Conservation (phyloP, 2,329 filamentous ascomycete species). For the Clarireedia monteithiana region DNA sequence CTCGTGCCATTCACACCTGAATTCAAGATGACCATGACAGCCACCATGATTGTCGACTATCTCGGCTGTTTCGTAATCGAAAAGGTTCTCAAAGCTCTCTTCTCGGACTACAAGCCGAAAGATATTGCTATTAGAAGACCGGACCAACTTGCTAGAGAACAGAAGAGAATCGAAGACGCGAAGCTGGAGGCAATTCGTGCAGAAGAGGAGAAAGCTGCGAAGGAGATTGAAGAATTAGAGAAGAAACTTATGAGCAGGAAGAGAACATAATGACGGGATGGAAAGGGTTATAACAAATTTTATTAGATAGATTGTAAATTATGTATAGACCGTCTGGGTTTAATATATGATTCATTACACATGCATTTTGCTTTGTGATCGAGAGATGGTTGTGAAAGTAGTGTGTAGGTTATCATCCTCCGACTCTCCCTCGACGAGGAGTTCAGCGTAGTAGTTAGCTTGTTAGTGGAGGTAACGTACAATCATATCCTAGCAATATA, state of each 20-base stretch:
- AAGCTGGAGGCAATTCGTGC: constrained; percentile 39
- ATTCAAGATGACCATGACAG: constrained; percentile 82
- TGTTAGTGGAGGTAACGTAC: too few relatives aligned
- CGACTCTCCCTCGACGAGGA: too few relatives aligned
- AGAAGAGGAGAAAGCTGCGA: constrained; percentile 44
- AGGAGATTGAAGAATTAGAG: constrained; percentile 50
- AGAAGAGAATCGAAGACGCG: constrained; percentile 55
- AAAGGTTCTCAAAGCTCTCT: constrained; percentile 72
- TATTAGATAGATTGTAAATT: too few relatives aligned
- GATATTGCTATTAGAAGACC: constrained; percentile 83
- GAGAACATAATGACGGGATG: neutral
- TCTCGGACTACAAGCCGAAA: constrained; percentile 87
- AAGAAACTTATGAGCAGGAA: constrained; percentile 39
- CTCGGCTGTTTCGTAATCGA: constrained; percentile 82
- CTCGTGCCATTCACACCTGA: constrained; percentile 83
- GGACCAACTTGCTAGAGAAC: constrained; percentile 77
- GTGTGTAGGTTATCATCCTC: too few relatives aligned
- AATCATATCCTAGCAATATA: too few relatives aligned
- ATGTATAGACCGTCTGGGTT: too few relatives aligned
- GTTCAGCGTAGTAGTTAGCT: too few relatives aligned
- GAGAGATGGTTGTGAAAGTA: too few relatives aligned
- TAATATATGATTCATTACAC: too few relatives aligned
- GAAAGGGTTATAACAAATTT: neutral
- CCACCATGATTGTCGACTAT: constrained; percentile 82
- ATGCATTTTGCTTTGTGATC: too few relatives aligned